phyloP scores from a whole-genome alignment of 345 rosid genomes.

The Chamaenerion angustifolium region DNA sequence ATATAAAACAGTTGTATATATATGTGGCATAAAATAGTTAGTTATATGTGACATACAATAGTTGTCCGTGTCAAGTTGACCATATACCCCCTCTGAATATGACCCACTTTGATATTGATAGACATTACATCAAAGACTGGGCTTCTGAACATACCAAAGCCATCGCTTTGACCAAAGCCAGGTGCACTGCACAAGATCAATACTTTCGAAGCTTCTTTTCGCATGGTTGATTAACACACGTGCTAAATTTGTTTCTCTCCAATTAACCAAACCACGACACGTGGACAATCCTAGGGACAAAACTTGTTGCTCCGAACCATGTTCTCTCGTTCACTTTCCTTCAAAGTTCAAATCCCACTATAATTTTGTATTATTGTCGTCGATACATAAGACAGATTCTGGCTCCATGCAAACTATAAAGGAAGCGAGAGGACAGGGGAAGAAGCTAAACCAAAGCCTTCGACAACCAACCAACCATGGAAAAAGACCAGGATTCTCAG shows the following conservation, averaged over 20 bases:
- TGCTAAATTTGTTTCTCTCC: background rate
- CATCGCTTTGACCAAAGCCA: conserved; percentile 37
- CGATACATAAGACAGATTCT: too few species aligned
- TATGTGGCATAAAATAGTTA: too few species aligned
- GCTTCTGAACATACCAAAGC: conserved; percentile 13
- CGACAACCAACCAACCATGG: conserved; percentile 10
- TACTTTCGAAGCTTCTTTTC: conserved; percentile 12
- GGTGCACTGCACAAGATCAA: conserved; percentile 25
- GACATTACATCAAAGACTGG: background rate
- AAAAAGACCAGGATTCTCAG: conserved; percentile 12
- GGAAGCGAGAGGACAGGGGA: too few species aligned
- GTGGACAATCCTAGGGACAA: conserved; percentile 8
- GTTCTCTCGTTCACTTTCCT: background rate
- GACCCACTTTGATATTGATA: too few species aligned
- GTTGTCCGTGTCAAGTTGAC: too few species aligned
- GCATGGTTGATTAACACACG: background rate
- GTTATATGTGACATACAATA: too few species aligned
- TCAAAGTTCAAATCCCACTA: too few species aligned
- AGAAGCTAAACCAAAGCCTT: too few species aligned
- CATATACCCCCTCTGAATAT: too few species aligned
- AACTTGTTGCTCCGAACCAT: conserved; percentile 3
- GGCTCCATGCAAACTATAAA: too few species aligned
- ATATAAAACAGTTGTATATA: too few species aligned
- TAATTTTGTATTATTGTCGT: too few species aligned
- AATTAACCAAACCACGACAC: conserved; percentile 6